Evolutionary conservation across 306 rosid genomes (phyloP), one percentile per base, ranked within the genome.

Genomic region (Hippophae rhamnoides): DNA sequence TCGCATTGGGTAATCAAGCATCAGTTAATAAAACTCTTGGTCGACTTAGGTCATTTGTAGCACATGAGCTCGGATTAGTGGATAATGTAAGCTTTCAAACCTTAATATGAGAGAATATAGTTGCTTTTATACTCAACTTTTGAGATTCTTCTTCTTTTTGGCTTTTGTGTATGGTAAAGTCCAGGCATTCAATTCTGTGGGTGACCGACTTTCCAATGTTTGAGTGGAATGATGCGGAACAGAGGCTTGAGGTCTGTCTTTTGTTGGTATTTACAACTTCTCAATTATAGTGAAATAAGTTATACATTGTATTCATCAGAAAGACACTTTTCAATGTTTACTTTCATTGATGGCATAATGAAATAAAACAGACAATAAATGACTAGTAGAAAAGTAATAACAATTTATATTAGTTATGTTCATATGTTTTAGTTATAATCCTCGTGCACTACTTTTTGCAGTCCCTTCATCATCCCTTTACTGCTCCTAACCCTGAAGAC

Each of bases 381-480:
- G 38, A 31, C 38, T 31, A 31, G 38, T 31, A 31, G 38, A 31
- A 31, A 31, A 31, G 38, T 31, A 31, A 31, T 31, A 2, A 31
- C 38, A 31, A 31, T 31, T 31, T 31, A 31, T 31, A 4, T 31
- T 31, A 31, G 38, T 31, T 31, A 2, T 31, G 38, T 31, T 31
- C 38, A 31, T 31, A 31, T 4, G 38, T 26, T 7, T 57, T 40
- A 31, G 52, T 53, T 10, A 54, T 41, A 61, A 31, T 61, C 13
- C 56, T 60, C 12, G 43, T 48, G 9, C 7, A 31, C 26, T 25
- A 18, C 48, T 42, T 51, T 38, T 69, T 43, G 63, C 81, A 92
- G 98, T 86, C 99, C 67, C 74, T 92, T 79, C 99, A 92, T 68
- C 99, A 92, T 69, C 96, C 99, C 59, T 92, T 92, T 76, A 92